Conservation (phyloP, 306 rosid species). For the Cucumis cinereus region DNA sequence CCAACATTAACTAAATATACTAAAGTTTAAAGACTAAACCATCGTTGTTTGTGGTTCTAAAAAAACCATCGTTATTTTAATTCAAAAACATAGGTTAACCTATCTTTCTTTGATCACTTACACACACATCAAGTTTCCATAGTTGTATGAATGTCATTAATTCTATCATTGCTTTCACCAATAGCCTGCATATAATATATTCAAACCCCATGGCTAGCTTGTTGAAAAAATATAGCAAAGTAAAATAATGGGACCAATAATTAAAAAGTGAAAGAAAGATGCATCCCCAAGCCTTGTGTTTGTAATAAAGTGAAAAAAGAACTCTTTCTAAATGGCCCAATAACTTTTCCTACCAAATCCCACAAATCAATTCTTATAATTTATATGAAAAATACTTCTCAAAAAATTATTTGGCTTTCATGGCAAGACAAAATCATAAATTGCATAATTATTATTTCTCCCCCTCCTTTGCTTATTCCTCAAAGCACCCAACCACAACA, state of each 20-base stretch:
- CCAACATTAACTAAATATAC: too few species aligned
- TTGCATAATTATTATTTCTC: slow-evolving; percentile 10
- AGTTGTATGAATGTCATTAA: background rate
- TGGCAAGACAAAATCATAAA: slow-evolving; percentile 58
- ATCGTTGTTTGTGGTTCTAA: too few species aligned
- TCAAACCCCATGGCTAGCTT: background rate
- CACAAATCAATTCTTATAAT: background rate
- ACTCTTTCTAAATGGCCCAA: background rate
- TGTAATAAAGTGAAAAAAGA: background rate
- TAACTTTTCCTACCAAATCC: slow-evolving; percentile 6
- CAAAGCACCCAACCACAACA: slow-evolving; percentile 90
- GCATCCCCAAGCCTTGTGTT: slow-evolving; percentile 1
- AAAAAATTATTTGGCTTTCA: slow-evolving; percentile 43
- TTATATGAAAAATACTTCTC: background rate
- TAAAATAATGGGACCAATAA: background rate
- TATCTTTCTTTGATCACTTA: too few species aligned
- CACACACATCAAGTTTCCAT: too few species aligned
- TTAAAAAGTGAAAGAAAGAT: background rate
- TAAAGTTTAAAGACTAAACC: too few species aligned
- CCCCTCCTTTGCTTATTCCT: slow-evolving; percentile 91
- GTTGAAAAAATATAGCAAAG: background rate
- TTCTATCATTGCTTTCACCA: background rate
- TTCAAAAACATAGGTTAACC: too few species aligned
- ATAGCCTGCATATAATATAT: background rate
- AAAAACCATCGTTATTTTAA: too few species aligned